Evolutionary conservation across 768 basidiomycete genomes (phyloP).

Genomic region (Termitomyces sp.): DNA sequence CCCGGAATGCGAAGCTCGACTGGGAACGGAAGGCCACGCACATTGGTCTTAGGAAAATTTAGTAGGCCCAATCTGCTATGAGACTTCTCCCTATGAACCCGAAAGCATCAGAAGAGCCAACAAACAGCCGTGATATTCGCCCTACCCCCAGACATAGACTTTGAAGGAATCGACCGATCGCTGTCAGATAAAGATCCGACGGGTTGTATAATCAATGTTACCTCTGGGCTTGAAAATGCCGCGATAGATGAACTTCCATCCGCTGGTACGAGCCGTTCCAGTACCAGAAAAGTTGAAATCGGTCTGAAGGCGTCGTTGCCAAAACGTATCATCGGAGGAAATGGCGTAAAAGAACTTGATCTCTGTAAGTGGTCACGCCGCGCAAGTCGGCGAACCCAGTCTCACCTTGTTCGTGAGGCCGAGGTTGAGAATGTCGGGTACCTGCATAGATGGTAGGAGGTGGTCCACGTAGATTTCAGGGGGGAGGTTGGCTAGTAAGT

Average conservation of each 20-base stretch:
- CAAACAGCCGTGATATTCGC: constrained; percentile 3
- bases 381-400: background rate
- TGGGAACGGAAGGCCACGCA: constrained; percentile 54
- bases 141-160: constrained; percentile 55
- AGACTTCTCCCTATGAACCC: constrained; percentile 44
- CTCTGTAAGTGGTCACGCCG: background rate
- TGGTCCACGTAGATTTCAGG: constrained; percentile 78
- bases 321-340: constrained; percentile 72
- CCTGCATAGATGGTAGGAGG: constrained; percentile 53
- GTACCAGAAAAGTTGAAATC: constrained; percentile 80
- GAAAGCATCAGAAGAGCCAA: background rate
- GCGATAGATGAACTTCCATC: constrained; percentile 80
- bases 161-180: background rate
- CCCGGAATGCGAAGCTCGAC: constrained; percentile 56
- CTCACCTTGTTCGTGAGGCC: constrained; percentile 55
- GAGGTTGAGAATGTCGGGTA: constrained; percentile 55
- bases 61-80: constrained; percentile 63
- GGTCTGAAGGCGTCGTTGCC: constrained; percentile 62
- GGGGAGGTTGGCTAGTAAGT: constrained; percentile 54
- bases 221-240: constrained; percentile 70
- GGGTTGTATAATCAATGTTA: constrained; percentile 24
- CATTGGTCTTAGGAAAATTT: constrained; percentile 28
- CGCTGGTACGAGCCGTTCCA: constrained; percentile 68
- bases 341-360: constrained; percentile 52
- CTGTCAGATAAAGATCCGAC: constrained; percentile 1